Conservation (phyloP, 441 rosid genomes). For the Croton laevigatus region DNA sequence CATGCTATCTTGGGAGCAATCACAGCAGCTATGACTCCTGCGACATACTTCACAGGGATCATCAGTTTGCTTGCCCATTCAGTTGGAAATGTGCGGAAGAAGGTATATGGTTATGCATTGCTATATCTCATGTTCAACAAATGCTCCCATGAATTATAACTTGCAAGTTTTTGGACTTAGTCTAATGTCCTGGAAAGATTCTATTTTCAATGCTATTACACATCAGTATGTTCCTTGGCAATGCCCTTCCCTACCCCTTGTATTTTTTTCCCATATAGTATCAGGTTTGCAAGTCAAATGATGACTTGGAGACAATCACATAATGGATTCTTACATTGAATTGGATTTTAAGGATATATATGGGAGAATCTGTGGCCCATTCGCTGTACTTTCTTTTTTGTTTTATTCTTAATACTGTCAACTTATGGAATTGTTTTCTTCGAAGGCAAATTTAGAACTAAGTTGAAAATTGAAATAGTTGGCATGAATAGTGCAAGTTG, state of each 20-base stretch:
- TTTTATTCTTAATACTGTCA: neutral
- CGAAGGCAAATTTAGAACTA: neutral
- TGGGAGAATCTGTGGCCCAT: neutral
- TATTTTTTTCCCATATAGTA: neutral
- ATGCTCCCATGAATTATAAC: neutral
- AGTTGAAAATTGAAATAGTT: neutral
- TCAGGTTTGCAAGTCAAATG: neutral
- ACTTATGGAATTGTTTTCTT: neutral
- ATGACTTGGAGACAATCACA: neutral
- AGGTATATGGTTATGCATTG: constrained; percentile 48
- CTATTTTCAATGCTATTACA: neutral
- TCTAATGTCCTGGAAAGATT: constrained; percentile 6
- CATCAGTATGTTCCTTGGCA: neutral
- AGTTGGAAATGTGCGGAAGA: constrained; percentile 58
- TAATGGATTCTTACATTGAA: neutral
- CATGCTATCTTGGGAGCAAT: constrained; percentile 58
- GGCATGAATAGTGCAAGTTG: neutral
- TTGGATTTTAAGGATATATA: neutral
- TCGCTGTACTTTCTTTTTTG: neutral
- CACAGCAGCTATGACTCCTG: constrained; percentile 58
- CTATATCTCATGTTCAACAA: neutral
- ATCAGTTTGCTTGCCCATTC: constrained; percentile 59
- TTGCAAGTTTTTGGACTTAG: neutral
- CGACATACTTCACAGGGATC: constrained; percentile 71
- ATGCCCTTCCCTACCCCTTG: neutral